phyloP scores from a whole-genome alignment of 2,329 filamentous ascomycete genomes.

The Monilinia fructigena region DNA sequence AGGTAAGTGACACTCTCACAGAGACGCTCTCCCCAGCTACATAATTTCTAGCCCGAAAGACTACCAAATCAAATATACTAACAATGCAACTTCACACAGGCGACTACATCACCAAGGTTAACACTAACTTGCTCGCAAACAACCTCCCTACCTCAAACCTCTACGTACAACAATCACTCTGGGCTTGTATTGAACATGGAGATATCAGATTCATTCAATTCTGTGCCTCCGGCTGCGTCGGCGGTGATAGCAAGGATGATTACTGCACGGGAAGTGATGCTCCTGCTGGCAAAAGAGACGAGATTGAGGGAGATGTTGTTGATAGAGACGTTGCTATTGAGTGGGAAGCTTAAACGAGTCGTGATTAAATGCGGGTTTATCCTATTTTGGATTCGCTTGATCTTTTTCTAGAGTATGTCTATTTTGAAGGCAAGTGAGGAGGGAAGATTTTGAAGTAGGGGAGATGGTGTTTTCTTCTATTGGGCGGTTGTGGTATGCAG shows the following conservation, averaged over 20 bases:
- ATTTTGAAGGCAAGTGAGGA: not conserved
- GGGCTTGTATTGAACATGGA: constrained; percentile 1
- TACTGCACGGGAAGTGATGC: not conserved
- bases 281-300: constrained; percentile 4
- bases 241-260: constrained; percentile 7
- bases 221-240: constrained; percentile 1
- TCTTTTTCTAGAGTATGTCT: not conserved
- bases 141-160: constrained; percentile 1
- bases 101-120: constrained; percentile 1
- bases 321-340: not conserved
- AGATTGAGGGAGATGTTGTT: not conserved
- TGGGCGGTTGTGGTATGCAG: no score
- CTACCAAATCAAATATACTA: no score
- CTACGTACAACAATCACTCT: constrained; percentile 5
- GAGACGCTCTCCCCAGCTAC: no score
- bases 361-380: no score
- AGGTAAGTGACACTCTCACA: not conserved
- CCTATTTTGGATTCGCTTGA: not conserved
- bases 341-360: not conserved
- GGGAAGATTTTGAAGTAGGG: no score
- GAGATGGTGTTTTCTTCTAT: not conserved
- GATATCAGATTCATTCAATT: constrained; percentile 6
- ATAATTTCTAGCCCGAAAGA: no score
- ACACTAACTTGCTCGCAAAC: not conserved
- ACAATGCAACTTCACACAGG: not conserved